Conservation (phyloP, 2,329 filamentous ascomycete species). For the Kalaharituber pfeilii region DNA sequence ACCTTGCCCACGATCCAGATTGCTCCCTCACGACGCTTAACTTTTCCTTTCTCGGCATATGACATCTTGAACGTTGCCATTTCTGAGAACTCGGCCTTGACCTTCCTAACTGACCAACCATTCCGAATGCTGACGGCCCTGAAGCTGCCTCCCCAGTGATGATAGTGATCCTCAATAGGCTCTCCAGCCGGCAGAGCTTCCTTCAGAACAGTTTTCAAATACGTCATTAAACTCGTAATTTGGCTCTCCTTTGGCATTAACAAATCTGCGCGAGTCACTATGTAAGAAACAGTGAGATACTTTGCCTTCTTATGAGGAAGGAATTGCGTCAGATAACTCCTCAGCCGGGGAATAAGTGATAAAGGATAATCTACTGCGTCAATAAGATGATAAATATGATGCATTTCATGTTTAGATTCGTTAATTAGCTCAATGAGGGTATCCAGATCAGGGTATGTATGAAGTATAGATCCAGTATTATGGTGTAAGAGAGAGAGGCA, state of each 20-base stretch:
- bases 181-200: conserved; percentile 44
- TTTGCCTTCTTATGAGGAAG: conserved; percentile 57
- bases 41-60: conserved; percentile 24
- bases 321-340: conserved; percentile 30
- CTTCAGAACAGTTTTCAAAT: conserved; percentile 58
- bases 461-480: conserved; percentile 36
- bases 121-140: conserved; percentile 57
- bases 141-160: conserved; percentile 1
- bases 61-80: neutral
- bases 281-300: conserved; percentile 43
- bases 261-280: conserved; percentile 77
- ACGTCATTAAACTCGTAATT: conserved; percentile 74
- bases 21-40: conserved; percentile 66
- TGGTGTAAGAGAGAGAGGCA: conserved; percentile 74
- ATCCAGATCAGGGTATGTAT: conserved; percentile 47
- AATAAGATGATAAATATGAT: conserved; percentile 87
- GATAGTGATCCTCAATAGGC: conserved; percentile 12
- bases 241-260: conserved; percentile 68
- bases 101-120: conserved; percentile 73
- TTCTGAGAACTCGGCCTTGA: conserved; percentile 50
- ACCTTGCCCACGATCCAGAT: conserved; percentile 97
- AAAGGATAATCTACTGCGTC: conserved; percentile 95
- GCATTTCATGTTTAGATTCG: conserved; percentile 75
- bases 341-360: conserved; percentile 64
- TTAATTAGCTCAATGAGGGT: conserved; percentile 68